phyloP scores from a whole-genome alignment of 1,284 basidiomycete species.

The Pyrrhoderma lamaoense region DNA sequence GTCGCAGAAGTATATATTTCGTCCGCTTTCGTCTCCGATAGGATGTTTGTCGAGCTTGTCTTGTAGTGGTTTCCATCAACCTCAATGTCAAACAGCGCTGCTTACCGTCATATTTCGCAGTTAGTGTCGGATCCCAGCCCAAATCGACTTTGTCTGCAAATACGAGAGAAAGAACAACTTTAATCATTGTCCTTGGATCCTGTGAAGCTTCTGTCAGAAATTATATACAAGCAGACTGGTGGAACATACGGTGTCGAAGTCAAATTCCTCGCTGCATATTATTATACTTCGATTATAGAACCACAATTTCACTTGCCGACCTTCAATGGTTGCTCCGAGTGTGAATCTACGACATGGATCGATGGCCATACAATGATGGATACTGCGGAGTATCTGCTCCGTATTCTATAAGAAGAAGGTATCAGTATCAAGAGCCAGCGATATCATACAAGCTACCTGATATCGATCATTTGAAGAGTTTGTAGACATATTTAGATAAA shows the following conservation, averaged over 20 bases:
- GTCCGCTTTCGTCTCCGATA: no score
- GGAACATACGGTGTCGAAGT: neutral
- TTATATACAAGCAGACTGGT: neutral
- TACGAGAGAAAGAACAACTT: neutral
- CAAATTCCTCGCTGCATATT: neutral
- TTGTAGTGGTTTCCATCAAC: no score
- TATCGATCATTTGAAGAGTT: no score
- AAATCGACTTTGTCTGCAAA: slow-evolving; percentile 1
- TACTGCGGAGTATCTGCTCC: neutral
- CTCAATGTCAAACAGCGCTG: no score
- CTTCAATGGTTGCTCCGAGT: neutral
- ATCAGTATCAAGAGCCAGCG: no score
- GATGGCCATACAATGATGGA: slow-evolving; percentile 5
- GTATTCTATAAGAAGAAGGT: neutral
- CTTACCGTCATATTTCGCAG: neutral
- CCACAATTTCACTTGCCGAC: neutral
- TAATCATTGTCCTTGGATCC: neutral
- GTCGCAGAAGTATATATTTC: no score
- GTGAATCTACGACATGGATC: neutral
- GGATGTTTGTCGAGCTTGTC: no score
- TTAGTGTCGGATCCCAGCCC: slow-evolving; percentile 6
- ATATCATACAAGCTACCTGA: no score
- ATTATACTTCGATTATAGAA: neutral
- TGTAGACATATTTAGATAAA: no score
- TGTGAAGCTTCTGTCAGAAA: neutral